Conservation (phyloP, 805 yeast species). For the Nakazawaea sp. region DNA sequence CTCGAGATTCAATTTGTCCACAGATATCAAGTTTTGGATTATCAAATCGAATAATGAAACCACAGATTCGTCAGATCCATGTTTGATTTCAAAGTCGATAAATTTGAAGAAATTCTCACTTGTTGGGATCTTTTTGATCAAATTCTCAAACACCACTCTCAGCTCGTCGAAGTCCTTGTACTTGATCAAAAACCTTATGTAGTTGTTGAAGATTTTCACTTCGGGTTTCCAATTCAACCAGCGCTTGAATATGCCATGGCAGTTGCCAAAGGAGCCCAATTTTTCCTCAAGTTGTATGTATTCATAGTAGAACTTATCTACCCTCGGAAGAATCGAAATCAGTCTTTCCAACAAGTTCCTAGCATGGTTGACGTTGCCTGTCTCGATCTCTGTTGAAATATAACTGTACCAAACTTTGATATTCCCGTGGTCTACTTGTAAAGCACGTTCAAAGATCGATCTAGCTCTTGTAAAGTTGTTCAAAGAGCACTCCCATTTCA, state of each 20-base stretch:
- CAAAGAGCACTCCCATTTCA: conserved; percentile 78
- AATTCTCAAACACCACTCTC: conserved; percentile 50
- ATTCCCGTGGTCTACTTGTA: conserved; percentile 66
- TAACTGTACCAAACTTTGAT: conserved; percentile 86
- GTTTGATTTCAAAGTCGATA: conserved; percentile 61
- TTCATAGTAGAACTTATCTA: conserved; percentile 81
- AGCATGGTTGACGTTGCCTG: conserved; percentile 78
- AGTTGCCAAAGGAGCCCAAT: conserved; percentile 53
- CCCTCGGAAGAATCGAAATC: conserved; percentile 63
- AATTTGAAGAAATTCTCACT: conserved; percentile 66
- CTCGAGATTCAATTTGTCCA: conserved; percentile 26
- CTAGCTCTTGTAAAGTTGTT: conserved; percentile 75
- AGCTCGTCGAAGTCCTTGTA: conserved; percentile 46
- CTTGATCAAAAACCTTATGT: conserved; percentile 63
- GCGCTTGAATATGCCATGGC: conserved; percentile 59
- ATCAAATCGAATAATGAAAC: conserved; percentile 65
- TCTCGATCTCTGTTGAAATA: conserved; percentile 67
- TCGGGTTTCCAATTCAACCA: conserved; percentile 81
- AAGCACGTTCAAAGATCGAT: conserved; percentile 81
- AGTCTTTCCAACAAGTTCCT: conserved; percentile 79
- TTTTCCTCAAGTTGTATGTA: conserved; percentile 81
- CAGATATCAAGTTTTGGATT: conserved; percentile 41
- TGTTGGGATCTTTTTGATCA: conserved; percentile 44
- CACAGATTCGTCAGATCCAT: conserved; percentile 37
- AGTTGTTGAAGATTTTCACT: conserved; percentile 66